Percentiles rank a stretch among this genome's conserved stretches.
phyloP scores from a whole-genome alignment of 2,329 filamentous ascomycete species.

The Penicillium hordei region DNA sequence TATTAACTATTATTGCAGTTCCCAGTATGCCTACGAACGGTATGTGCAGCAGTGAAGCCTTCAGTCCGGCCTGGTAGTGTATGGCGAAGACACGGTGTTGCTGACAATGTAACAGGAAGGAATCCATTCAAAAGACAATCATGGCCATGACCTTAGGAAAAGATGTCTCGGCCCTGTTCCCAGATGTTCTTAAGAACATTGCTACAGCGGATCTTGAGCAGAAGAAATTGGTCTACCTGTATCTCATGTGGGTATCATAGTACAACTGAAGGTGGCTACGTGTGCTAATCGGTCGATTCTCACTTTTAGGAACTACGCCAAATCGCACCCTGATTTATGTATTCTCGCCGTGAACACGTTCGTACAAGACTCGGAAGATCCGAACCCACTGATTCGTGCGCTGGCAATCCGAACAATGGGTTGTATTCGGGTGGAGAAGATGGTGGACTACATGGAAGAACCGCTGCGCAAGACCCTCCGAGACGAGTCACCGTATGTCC shows the following conservation, averaged over 20 bases:
- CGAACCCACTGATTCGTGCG: constrained; percentile 91
- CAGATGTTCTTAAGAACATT: constrained; percentile 98
- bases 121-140: constrained; percentile 99
- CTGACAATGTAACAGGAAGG: constrained; percentile 63
- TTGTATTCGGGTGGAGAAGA: constrained; percentile 96
- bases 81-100: constrained; percentile 12
- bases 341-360: constrained; percentile 99
- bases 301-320: constrained; percentile 85
- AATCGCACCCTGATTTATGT: constrained; percentile 96
- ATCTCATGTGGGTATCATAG: constrained; percentile 72
- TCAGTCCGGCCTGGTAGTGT: not conserved
- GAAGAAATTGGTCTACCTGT: constrained; percentile 98
- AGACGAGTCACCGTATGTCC: constrained; percentile 97
- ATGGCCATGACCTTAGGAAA: constrained; percentile 99
- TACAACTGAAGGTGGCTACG: not conserved
- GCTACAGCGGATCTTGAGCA: constrained; percentile 92
- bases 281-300: constrained; percentile 22
- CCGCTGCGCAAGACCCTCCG: constrained; percentile 91
- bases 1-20: constrained; percentile 55
- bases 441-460: constrained; percentile 99
- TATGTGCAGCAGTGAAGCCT: constrained; percentile 33
- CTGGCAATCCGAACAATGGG: constrained; percentile 98
- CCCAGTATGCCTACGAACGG: constrained; percentile 97
- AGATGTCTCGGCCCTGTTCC: constrained; percentile 95
- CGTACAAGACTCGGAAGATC: constrained; percentile 97